phyloP scores from a whole-genome alignment of 1,284 basidiomycete genomes.

The Sporisorium scitamineum region DNA sequence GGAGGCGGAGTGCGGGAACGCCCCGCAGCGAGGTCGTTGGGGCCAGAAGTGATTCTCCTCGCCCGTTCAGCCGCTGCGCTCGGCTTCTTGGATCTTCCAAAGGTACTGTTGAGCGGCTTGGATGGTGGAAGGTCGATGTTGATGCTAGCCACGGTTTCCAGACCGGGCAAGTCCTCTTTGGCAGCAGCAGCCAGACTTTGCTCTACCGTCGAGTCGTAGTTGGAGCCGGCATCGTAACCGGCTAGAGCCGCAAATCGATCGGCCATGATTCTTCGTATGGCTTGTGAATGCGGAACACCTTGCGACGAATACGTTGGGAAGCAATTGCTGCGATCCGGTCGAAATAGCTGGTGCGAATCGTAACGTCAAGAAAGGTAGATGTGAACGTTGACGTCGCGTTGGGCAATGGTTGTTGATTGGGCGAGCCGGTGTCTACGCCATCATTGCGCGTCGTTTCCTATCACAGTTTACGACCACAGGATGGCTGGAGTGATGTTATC shows the following conservation, averaged over 20 bases:
- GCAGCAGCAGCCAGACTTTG: slow-evolving; percentile 36
- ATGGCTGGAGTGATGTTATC: background rate
- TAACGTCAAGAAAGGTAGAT: background rate
- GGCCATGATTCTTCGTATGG: slow-evolving; percentile 41
- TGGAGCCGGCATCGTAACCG: slow-evolving; percentile 54
- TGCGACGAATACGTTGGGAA: too few relatives aligned
- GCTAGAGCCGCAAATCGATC: slow-evolving; percentile 56
- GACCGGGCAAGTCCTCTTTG: slow-evolving; percentile 43
- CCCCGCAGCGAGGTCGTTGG: slow-evolving; percentile 24
- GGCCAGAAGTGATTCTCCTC: slow-evolving; percentile 38
- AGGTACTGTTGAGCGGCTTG: slow-evolving; percentile 38
- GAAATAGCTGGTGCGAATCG: background rate
- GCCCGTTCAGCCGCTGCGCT: slow-evolving; percentile 37
- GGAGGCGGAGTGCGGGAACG: slow-evolving; percentile 42
- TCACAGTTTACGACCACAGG: background rate
- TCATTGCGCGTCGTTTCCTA: background rate
- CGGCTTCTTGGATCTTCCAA: slow-evolving; percentile 35
- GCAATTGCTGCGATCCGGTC: background rate
- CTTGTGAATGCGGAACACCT: too few relatives aligned
- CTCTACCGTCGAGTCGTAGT: slow-evolving; percentile 47
- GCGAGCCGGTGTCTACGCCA: slow-evolving; percentile 1
- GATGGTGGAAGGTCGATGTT: slow-evolving; percentile 36
- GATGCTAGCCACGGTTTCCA: slow-evolving; percentile 51
- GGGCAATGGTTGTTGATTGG: background rate
- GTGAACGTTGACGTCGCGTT: background rate